Conservation (phyloP, 768 basidiomycete genomes). For the Polyporus arcularius region DNA sequence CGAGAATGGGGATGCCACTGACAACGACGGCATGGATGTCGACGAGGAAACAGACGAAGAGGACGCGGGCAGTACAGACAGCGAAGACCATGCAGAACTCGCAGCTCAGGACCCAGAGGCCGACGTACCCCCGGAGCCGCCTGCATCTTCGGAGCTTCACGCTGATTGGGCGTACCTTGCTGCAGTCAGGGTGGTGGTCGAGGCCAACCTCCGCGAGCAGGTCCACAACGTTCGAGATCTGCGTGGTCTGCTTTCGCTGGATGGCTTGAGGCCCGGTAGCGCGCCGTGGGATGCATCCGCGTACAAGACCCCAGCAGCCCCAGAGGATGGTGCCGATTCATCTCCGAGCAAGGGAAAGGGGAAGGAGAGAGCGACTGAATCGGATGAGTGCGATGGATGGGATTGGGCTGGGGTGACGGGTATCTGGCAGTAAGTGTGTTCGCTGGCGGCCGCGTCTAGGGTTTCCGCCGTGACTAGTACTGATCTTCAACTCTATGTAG, state of each 20-base stretch:
- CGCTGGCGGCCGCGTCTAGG: neutral
- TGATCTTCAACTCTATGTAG: constrained; percentile 27
- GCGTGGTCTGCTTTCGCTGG: constrained; percentile 28
- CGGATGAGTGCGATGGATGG: constrained; percentile 43
- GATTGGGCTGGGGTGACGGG: constrained; percentile 62
- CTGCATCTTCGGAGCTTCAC: constrained; percentile 28
- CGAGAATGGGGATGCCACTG: neutral
- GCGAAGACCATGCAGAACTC: neutral
- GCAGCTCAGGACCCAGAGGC: neutral
- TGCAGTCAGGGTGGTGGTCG: constrained; percentile 51
- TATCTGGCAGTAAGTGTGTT: constrained; percentile 48
- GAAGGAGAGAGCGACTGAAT: constrained; percentile 5
- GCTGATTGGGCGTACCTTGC: constrained; percentile 55
- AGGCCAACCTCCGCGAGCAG: constrained; percentile 49
- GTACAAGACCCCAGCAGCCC: neutral
- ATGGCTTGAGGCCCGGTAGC: constrained; percentile 28
- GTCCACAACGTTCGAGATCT: constrained; percentile 28
- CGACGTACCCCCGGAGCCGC: neutral
- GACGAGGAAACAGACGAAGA: constrained; percentile 8
- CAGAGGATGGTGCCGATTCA: neutral
- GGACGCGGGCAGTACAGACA: neutral
- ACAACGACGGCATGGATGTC: neutral
- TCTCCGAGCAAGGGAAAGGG: constrained; percentile 4
- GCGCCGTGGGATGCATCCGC: constrained; percentile 24
- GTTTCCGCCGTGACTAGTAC: neutral